A percentile compares a stretch with the other conserved stretches of the same genome.
phyloP scores from a whole-genome alignment of 2,329 filamentous ascomycete genomes.

The Colletotrichum sp. region DNA sequence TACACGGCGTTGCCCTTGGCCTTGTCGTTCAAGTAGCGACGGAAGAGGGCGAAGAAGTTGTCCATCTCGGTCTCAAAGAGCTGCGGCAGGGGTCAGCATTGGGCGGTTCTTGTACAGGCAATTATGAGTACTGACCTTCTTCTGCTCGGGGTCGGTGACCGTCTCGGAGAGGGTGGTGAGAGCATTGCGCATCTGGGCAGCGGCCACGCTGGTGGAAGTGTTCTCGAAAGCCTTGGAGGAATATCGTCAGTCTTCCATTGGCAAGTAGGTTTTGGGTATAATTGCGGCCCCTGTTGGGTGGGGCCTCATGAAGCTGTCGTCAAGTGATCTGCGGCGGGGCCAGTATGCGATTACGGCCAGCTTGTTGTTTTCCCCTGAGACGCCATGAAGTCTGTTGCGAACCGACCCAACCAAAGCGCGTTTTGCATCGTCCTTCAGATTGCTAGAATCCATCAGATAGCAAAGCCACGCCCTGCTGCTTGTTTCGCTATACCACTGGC shows the following conservation, averaged over 20 bases:
- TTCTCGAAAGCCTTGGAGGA: conserved; percentile 91
- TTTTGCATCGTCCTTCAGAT: background rate
- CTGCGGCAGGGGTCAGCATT: conserved; percentile 45
- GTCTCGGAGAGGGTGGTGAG: conserved; percentile 92
- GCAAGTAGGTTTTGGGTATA: background rate
- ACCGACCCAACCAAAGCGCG: background rate
- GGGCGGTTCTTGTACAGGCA: background rate
- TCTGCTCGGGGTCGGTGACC: conserved; percentile 79
- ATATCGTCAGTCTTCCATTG: conserved; percentile 35
- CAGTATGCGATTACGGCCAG: background rate
- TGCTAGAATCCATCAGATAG: background rate
- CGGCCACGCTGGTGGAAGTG: conserved; percentile 96
- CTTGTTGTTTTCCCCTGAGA: background rate
- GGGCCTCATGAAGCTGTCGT: background rate
- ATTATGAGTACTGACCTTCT: conserved; percentile 69
- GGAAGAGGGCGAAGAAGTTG: conserved; percentile 99
- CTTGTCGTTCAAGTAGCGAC: conserved; percentile 97
- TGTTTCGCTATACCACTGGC: background rate
- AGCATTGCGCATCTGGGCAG: conserved; percentile 98
- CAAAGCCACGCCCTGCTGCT: background rate
- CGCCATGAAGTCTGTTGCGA: background rate
- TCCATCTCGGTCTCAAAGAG: conserved; percentile 99
- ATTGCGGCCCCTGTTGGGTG: background rate
- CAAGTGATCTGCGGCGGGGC: background rate
- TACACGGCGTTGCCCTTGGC: conserved; percentile 93